phyloP scores from a whole-genome alignment of 768 basidiomycete genomes.

The Sutorius australiensis region DNA sequence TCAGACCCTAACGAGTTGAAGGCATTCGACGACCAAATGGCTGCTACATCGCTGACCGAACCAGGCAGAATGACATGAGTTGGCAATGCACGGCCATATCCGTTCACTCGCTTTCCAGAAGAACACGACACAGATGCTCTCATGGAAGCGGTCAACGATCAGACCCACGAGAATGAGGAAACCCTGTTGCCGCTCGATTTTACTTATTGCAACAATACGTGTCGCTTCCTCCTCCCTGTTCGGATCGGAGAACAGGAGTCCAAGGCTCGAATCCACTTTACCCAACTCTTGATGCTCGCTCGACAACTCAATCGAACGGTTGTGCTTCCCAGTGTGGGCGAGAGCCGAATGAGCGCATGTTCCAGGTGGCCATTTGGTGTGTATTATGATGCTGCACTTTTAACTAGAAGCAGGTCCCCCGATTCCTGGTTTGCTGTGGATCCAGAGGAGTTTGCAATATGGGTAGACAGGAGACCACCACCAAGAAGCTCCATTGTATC shows the following conservation, averaged over 20 bases:
- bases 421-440: conserved; percentile 25
- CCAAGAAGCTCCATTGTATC: conserved; percentile 36
- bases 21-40: background rate
- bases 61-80: background rate
- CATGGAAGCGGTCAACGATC: background rate
- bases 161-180: background rate
- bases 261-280: conserved; percentile 53
- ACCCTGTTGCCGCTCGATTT: conserved; percentile 12
- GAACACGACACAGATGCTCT: conserved; percentile 1
- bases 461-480: conserved; percentile 18
- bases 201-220: conserved; percentile 27
- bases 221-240: conserved; percentile 47
- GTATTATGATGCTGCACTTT: conserved; percentile 44
- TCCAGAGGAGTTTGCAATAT: conserved; percentile 38
- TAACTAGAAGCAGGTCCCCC: background rate
- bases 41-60: background rate
- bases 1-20: background rate
- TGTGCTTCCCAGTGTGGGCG: conserved; percentile 59
- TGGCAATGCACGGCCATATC: conserved; percentile 28
- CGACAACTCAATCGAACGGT: conserved; percentile 49
- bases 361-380: conserved; percentile 43
- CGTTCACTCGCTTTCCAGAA: conserved; percentile 35
- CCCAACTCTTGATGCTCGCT: conserved; percentile 49
- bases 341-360: conserved; percentile 52
- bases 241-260: conserved; percentile 57